phyloP scores from a whole-genome alignment of 1,139 yeast genomes.

The Saccharomyces pastorianus region DNA sequence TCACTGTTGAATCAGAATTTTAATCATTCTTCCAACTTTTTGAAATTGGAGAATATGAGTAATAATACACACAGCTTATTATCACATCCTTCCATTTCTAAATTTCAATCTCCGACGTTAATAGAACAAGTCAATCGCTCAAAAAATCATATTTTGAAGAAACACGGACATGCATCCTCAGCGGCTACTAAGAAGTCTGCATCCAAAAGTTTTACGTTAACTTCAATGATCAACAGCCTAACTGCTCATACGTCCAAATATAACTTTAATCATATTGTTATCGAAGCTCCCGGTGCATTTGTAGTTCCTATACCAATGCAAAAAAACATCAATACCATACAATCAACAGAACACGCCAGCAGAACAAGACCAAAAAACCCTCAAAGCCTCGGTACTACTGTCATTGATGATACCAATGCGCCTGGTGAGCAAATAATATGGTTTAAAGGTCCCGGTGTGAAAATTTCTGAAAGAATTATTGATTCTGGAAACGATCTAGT shows the following conservation, averaged over 20 bases:
- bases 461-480: slow-evolving; percentile 43
- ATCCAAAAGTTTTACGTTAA: background rate
- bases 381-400: background rate
- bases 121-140: background rate
- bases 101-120: background rate
- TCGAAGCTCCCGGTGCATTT: slow-evolving; percentile 26
- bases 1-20: slow-evolving; percentile 5
- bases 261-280: slow-evolving; percentile 18
- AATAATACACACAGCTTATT: background rate
- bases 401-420: background rate
- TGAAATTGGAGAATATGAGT: background rate
- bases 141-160: slow-evolving; percentile 9
- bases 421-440: slow-evolving; percentile 49
- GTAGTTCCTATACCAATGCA: slow-evolving; percentile 26
- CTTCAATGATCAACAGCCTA: slow-evolving; percentile 14
- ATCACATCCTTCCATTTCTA: background rate
- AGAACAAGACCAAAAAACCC: slow-evolving; percentile 17
- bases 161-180: slow-evolving; percentile 16
- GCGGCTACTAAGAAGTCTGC: slow-evolving; percentile 10
- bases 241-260: slow-evolving; percentile 25
- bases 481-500: slow-evolving; percentile 18
- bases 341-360: slow-evolving; percentile 27
- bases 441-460: slow-evolving; percentile 75
- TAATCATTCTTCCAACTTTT: slow-evolving; percentile 1
- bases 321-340: slow-evolving; percentile 26